Base-by-base conservation (phyloP, 176 grass and related monocot genomes). In the Alopecurus myosuroides region DNA sequence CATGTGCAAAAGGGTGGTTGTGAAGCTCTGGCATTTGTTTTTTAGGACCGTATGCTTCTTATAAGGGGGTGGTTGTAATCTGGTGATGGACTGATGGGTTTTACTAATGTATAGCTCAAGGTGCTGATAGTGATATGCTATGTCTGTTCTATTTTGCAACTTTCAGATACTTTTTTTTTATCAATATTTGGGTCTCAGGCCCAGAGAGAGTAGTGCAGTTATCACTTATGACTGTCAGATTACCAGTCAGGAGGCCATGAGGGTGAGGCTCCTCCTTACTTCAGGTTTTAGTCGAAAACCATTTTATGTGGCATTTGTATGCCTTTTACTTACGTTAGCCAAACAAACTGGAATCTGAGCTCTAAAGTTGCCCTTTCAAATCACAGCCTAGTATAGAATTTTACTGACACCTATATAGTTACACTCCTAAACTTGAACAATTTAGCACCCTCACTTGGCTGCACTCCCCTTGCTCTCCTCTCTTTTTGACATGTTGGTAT, bases 1-100 rank as follows among this genome's bases (percentile, higher is more conserved):
- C 41, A 53, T 78, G 42, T 84, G 60, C 48, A 40, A 71, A 64
- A 58, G 30, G 66, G 35, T 83, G 34, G 50, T 70, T 87, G 67
- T 77, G 37, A 78, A 83, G 69, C 75, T 67, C 67, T 17, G 15
- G 15, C 29, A 29, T 36, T 75, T 79, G 40, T 36, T 11, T 76
- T 82, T 55, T 34, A 72, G 22, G 42, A 50, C 2, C 34, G 26
- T 15, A 45, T 82, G 63, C 48, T 84, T 42, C 9, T 57, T 79
- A 35, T 42, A 4, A 41, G 76, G 50, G 10, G 56, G 6, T 77
- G 67, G 13, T 68, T 79, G 80, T 87, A 49, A 49, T 4, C 51
- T 50, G 29, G 51, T 49, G 50, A 70, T 69, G 46, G 25, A 48
- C 53, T 23, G 52, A 70, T 69, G 46, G 11, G 20, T 77, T 64